Evolutionary conservation across 2,329 filamentous ascomycete genomes (phyloP), one percentile per base, ranked within the genome.

Genomic region (Phaeosphaeriaceae sp.): DNA sequence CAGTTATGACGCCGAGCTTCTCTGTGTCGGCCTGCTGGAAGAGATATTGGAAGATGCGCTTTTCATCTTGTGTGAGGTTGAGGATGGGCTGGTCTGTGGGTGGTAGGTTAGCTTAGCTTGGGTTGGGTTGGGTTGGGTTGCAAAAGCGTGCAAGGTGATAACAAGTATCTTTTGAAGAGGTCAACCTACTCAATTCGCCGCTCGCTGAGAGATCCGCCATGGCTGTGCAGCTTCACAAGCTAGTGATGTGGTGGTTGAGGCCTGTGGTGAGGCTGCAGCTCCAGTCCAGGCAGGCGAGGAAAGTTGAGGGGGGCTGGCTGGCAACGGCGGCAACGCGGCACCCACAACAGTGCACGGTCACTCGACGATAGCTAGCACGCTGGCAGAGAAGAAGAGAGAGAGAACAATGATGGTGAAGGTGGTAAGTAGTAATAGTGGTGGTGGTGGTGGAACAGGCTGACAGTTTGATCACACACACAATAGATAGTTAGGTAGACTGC

Each of bases 21-120:
- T 97, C 94, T 51, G 88, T 89, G 76, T 99, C 94, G 60, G 94
- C 94, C 66, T 92, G 88, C 73, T 89, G 87, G 77, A 99, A 97
- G 56, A 99, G 87, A 75, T 94, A 91, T 63, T 89, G 90, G 75
- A 95, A 99, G 51, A 90, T 85, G 74, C 91, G 89, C 79, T 96
- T 97, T 83, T 99, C 94, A 62, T 97, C 92, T 40, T 89, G 78
- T 23, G 87, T 90, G 60, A 97, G 85, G 78, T 96, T 96, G 63
- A 96, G 83, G 74, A 87, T 88, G 57, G 87, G 60, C 56, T 63
- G 60, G 52, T 60, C 60, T 66, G 58, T 42, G 57, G 45, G 39
- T 43, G 45, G 23, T 9, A 26, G 23, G 44, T 63, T 61, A 67
- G 65, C 61, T 49, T n/a, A 43, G 29, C 12, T n/a, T n/a, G n/a